Percentiles rank a stretch among this genome's conserved stretches.
These are phyloP conservation scores for Trypanosoma rangeli DNA, from an alignment of 208 protist genomes.

Conservation along the genomic window DNA sequence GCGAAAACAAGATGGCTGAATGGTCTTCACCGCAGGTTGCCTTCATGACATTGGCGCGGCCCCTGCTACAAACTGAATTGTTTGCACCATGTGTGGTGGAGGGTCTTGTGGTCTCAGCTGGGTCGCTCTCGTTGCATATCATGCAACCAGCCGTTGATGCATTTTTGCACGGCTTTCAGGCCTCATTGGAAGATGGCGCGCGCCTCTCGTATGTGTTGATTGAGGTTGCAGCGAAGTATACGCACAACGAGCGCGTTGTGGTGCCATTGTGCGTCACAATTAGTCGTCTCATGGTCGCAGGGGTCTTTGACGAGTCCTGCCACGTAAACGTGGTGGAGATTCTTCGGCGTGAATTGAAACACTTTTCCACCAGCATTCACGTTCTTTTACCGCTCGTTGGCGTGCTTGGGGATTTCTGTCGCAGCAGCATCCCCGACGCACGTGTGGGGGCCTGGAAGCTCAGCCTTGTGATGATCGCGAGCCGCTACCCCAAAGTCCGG, in stretches of 20 bases:
- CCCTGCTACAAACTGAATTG: conserved; percentile 48
- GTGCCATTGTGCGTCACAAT: conserved; percentile 71
- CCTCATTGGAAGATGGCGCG: conserved; percentile 5
- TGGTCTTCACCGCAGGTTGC: conserved; percentile 45
- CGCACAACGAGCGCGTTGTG: conserved; percentile 75
- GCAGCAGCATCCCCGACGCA: conserved; percentile 45
- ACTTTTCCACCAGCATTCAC: conserved; percentile 74
- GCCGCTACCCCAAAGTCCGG: conserved; percentile 91
- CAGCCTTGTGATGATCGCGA: conserved; percentile 86
- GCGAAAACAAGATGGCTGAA: conserved; percentile 13
- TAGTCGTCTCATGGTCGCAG: conserved; percentile 56
- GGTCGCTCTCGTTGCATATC: conserved; percentile 86
- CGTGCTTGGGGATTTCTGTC: conserved; percentile 68
- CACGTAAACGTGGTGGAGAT: conserved; percentile 55
- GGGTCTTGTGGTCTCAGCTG: conserved; percentile 82
- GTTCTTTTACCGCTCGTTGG: conserved; percentile 72
- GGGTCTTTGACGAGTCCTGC: conserved; percentile 43
- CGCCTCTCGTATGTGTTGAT: conserved; percentile 62
- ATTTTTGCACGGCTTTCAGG: conserved; percentile 49
- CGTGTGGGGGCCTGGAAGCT: conserved; percentile 61
- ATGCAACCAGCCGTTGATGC: conserved; percentile 57
- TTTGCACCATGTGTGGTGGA: conserved; percentile 64
- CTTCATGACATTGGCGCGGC: conserved; percentile 42
- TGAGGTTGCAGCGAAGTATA: conserved; percentile 43
- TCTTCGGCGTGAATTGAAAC: conserved; percentile 67